Evolutionary conservation across 768 basidiomycete species (phyloP), one percentile per base, ranked within the genome.

Genomic region (Wakefieldia striispora): DNA sequence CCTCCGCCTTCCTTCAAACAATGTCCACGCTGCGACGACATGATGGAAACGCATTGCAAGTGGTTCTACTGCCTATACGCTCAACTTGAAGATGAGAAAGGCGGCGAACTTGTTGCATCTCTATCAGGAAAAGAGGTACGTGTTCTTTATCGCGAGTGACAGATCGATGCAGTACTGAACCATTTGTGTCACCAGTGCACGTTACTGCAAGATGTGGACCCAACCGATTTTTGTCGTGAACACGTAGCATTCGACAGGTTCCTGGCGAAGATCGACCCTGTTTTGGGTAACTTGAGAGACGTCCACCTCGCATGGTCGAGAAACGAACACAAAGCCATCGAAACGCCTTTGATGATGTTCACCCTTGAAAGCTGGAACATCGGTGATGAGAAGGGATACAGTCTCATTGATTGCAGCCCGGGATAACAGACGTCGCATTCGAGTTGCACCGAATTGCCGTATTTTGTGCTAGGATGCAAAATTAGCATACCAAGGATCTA

Each of bases 21-120:
- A 20, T 88, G 86, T 56, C 60, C 73, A 6, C 60, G 62, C 12
- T 88, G 86, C 59, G 68, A 70, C 43, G 80, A 84, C 58, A 72
- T 74, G 57, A 74, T 80, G 31, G 70, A 76, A 35, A 74, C 77
- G 43, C 77, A 75, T 51, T 73, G 76, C 40, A 71, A 68, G 31
- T 75, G 75, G 47, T 64, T 70, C 41, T 86, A 76, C 48, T 64
- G 75, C 42, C 63, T 86, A 45, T 76, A 70, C 45, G 49, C 87
- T 43, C 67, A 68, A 33, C 58, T 87, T 14, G 70, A 80, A 57
- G 84, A 88, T 49, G 73, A 74, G 31, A 60, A 68, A 11, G 75
- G 73, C 4, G 48, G 60, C 4, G 63, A 69, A 29, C 58, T 86
- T 14, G 62, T 69, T 6, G 67, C 85, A 3, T 74, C 76, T 6